A percentile compares a stretch with the other conserved stretches of the same genome.
These are phyloP conservation scores for Penicillium sp. DNA, from an alignment of 2,329 filamentous ascomycete species.

Conservation along the genomic window DNA sequence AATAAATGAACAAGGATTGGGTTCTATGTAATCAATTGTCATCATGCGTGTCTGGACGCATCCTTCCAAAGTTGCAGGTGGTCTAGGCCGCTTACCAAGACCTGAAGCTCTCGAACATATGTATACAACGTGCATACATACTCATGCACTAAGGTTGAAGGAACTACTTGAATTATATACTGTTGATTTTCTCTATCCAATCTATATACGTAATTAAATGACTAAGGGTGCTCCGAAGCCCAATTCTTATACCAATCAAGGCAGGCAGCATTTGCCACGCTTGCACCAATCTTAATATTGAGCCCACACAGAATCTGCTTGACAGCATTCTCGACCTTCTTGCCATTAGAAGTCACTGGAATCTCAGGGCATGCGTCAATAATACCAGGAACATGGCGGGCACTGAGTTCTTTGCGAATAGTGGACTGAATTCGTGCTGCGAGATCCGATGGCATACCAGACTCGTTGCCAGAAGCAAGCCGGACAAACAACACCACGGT, in stretches of 20 bases:
- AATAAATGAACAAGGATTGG: neutral
- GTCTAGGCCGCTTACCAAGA: slow-evolving; percentile 13
- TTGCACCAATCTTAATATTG: slow-evolving; percentile 83
- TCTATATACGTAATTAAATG: neutral
- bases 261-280: slow-evolving; percentile 87
- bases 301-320: slow-evolving; percentile 93
- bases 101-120: slow-evolving; percentile 12
- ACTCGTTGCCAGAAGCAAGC: slow-evolving; percentile 50
- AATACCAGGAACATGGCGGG: slow-evolving; percentile 82
- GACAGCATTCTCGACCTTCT: slow-evolving; percentile 96
- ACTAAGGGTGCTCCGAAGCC: slow-evolving; percentile 56
- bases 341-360: slow-evolving; percentile 88
- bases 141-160: too few relatives aligned
- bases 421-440: slow-evolving; percentile 62
- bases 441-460: slow-evolving; percentile 59
- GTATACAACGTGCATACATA: slow-evolving; percentile 1
- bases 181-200: neutral
- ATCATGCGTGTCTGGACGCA: neutral
- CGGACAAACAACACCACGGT: slow-evolving; percentile 86
- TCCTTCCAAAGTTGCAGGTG: neutral
- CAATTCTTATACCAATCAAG: slow-evolving; percentile 85
- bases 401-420: slow-evolving; percentile 76
- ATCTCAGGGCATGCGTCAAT: slow-evolving; percentile 83
- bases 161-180: neutral
- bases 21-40: neutral